Conservation (phyloP, 2,329 filamentous ascomycete genomes). For the Claviceps maximensis region DNA sequence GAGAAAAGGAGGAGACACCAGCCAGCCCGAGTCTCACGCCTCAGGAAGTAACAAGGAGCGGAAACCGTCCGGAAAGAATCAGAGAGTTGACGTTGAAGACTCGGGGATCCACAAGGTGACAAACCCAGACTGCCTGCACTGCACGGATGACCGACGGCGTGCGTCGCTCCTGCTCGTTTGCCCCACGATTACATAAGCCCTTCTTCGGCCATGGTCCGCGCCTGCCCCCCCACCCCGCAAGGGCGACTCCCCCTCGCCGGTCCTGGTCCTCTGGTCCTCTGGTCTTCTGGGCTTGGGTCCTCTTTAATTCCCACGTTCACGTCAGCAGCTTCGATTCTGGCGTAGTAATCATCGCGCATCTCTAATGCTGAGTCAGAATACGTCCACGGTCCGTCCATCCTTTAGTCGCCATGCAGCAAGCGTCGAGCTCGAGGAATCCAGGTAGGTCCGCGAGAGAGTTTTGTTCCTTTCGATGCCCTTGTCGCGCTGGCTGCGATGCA, state of each 20-base stretch:
- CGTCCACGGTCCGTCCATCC: constrained; percentile 1
- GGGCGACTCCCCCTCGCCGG: too few relatives aligned
- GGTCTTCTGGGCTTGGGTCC: not conserved
- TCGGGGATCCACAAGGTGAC: too few relatives aligned
- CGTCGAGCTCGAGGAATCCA: constrained; percentile 11
- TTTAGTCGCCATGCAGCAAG: constrained; percentile 10
- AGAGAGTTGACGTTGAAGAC: too few relatives aligned
- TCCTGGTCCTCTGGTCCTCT: too few relatives aligned
- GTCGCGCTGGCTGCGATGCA: not conserved
- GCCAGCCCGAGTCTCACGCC: too few relatives aligned
- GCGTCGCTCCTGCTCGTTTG: not conserved
- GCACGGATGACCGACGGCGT: too few relatives aligned
- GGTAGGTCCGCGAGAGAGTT: constrained; percentile 9
- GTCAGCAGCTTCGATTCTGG: constrained; percentile 12
- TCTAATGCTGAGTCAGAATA: constrained; percentile 14
- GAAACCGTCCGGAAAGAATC: too few relatives aligned
- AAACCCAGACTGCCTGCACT: too few relatives aligned
- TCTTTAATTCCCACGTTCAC: constrained; percentile 10
- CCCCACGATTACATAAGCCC: constrained; percentile 2
- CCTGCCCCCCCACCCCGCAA: not conserved
- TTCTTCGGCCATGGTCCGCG: not conserved
- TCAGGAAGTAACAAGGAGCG: too few relatives aligned
- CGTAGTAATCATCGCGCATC: constrained; percentile 12
- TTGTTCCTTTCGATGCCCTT: constrained; percentile 5
- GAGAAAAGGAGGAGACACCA: too few relatives aligned